Percentiles rank a stretch among this genome's conserved stretches.
Conservation (phyloP, 306 rosid genomes). For the Neltuma alba region DNA sequence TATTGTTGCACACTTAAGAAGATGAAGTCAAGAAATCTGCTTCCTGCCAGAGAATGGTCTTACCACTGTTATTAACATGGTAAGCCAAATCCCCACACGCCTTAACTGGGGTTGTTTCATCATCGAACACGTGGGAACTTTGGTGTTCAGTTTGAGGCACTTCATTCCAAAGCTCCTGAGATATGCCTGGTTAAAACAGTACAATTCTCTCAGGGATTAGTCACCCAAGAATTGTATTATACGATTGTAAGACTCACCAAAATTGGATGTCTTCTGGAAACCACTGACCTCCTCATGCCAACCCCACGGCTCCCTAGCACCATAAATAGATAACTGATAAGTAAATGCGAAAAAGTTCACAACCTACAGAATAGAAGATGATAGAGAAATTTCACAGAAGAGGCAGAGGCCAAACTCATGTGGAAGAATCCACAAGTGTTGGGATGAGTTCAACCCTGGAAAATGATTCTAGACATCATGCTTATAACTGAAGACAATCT, state of each 20-base stretch:
- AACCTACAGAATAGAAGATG: conserved; percentile 21
- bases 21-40: conserved; percentile 21
- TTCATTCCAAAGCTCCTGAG: conserved; percentile 70
- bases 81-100: conserved; percentile 88
- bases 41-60: conserved; percentile 1
- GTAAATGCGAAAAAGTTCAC: conserved; percentile 11
- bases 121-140: conserved; percentile 79
- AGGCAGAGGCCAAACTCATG: conserved; percentile 30
- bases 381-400: conserved; percentile 4
- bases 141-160: conserved; percentile 76
- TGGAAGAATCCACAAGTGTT: conserved; percentile 24
- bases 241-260: conserved; percentile 47
- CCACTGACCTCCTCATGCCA: conserved; percentile 54
- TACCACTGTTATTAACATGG: conserved; percentile 54
- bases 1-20: conserved; percentile 25
- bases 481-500: conserved; percentile 16
- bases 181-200: conserved; percentile 49
- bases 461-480: conserved; percentile 26
- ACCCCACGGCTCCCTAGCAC: conserved; percentile 59
- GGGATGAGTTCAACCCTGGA: conserved; percentile 21
- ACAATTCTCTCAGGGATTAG: conserved; percentile 21
- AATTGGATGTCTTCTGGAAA: conserved; percentile 52
- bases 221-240: background rate
- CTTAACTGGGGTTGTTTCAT: conserved; percentile 90
- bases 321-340: conserved; percentile 31